These are phyloP conservation scores for Gaultheria prostrata DNA, from an alignment of 148 eudicot species.

Conservation along the genomic window DNA sequence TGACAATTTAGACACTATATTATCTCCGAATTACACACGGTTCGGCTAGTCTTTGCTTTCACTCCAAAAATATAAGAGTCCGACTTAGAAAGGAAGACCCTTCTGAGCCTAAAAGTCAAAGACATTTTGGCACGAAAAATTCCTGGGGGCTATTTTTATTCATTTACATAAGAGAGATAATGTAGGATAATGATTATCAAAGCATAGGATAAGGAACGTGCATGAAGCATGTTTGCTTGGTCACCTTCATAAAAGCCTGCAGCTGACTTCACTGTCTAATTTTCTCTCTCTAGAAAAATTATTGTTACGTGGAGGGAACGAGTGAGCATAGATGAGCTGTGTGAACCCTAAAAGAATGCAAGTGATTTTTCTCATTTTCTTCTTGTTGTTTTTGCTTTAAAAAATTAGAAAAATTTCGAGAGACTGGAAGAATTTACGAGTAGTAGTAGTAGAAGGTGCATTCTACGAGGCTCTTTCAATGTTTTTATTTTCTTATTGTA, in stretches of 20 bases:
- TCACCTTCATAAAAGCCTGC: neutral
- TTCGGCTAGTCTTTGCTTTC: neutral
- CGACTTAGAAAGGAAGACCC: neutral
- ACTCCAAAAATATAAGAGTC: neutral
- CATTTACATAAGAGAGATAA: neutral
- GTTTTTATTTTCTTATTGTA: too few species aligned
- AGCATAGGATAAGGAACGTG: neutral
- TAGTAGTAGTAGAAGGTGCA: too few species aligned
- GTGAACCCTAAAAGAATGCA: neutral
- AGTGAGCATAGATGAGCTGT: neutral
- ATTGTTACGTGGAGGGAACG: neutral
- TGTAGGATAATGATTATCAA: conserved; percentile 5
- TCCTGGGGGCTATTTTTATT: neutral
- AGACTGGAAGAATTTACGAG: too few species aligned
- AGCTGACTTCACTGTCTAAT: neutral
- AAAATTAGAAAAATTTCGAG: too few species aligned
- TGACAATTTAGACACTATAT: too few species aligned
- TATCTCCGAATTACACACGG: too few species aligned
- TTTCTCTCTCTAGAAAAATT: too few species aligned
- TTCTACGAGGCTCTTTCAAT: too few species aligned
- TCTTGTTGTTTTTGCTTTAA: too few species aligned
- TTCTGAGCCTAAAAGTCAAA: neutral
- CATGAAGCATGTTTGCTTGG: conserved; percentile 8
- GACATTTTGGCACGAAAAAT: neutral
- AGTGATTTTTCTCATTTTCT: too few species aligned